Evolutionary conservation across 225 moss, liverwort and hornwort genomes (phyloP), one percentile per base, ranked within the genome.

Genomic region (Straminergon stramineum): DNA sequence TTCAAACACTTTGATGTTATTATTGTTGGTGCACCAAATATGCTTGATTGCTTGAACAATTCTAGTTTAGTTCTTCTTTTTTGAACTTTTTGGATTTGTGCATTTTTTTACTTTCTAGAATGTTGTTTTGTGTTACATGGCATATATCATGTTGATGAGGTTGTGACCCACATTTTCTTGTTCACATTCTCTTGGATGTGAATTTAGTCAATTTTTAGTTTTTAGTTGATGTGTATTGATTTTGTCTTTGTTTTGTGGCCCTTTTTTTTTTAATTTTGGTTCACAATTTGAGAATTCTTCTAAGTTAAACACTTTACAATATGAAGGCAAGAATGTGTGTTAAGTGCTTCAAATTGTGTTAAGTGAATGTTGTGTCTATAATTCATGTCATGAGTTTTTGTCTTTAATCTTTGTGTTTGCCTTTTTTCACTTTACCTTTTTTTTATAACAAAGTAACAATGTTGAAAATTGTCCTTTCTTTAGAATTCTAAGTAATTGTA

Each of bases 31-130:
- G 69, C 13, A 69, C n/a, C 4, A 20, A 7, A 22, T 1, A 0
- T 23, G 7, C n/a, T 70, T 70, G 13, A 13, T 0, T 23, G 7
- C n/a, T 70, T 70, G 13, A 13, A 70, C 22, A 70, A 23, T 39
- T 68, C 1, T n/a, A 0, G 22, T n/a, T 69, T 69, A 6, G 4
- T 70, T 69, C 4, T 39, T 0, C 4, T 0, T 62, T 19, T 18
- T 2, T 6, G 3, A 5, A 7, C 11, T 22, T 4, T 70, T 39
- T 13, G 7, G 13, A 2, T 70, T 70, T 0, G 2, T 1, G 4
- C 5, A 39, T 70, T 39, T n/a, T n/a, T 1, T 39, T 0, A 69
- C 69, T n/a, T 23, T 1, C 1, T 69, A 39, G 13, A 39, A 69
- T 22, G 7, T 23, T 39, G 8, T 70, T 69, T 0, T 69, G 5